Base-by-base conservation (phyloP, 2,329 filamentous ascomycete species). In the Ophiosphaerella herpotricha region DNA sequence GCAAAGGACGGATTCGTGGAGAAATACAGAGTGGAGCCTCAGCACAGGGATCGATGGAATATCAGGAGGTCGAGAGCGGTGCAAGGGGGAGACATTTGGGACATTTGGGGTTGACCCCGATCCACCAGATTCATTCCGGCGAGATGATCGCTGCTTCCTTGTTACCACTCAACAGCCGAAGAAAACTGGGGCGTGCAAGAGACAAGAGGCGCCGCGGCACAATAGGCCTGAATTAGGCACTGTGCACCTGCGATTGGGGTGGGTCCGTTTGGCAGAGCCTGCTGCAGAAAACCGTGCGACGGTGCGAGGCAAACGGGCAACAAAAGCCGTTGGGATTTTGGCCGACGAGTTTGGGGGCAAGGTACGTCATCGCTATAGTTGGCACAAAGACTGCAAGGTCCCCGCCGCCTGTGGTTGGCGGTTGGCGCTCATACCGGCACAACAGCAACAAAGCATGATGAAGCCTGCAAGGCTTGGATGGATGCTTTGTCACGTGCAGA, bases 101-200 rank as follows among this genome's bases (percentile, higher is more conserved):
- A 21, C 18, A 21, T 21, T 61, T 58, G 50, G 58, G 50, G 53
- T 54, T 50, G 33, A 29, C 44, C 48, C 40, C 59, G 61, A 63
- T 60, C 58, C 54, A 34, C 50, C 50, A 58, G 58, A 48, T 41
- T 53, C 46, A 55, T 61, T 53, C 60, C 48, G 45, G 39, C 44
- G 48, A 49, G 48, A 45, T 41, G 26, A 48, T 43, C 44, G 46
- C 46, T 46, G 16, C 39, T 47, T 34, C 40, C 29, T 26, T 36
- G 49, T 53, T 46, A 53, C 41, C 44, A 49, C 40, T 43, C 31
- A 42, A 37, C 54, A 49, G 50, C 46, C 49, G 45, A 52, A 32
- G 32, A 63, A 57, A 60, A 60, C 46, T 54, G 60, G 60, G 63
- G 44, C 58, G 43, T 26, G 44, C 43, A 50, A 47, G 42, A 40